A percentile compares a stretch with the other conserved stretches of the same genome.
These are phyloP conservation scores for Mycena kentingensis DNA, from an alignment of 768 basidiomycete genomes.

Conservation along the genomic window DNA sequence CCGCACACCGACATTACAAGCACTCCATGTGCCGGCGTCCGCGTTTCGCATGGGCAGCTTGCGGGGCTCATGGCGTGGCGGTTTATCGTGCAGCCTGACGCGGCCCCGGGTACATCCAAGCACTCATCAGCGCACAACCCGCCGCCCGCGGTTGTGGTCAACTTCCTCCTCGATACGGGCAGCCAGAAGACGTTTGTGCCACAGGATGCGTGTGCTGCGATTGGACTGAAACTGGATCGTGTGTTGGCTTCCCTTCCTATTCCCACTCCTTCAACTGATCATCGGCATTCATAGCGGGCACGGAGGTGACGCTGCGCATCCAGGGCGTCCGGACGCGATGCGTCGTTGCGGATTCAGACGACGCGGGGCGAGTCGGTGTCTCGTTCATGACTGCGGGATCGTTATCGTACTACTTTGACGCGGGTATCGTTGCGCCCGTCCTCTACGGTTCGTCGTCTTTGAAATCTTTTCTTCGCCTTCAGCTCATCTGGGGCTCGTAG, in stretches of 20 bases:
- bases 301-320: conserved; percentile 22
- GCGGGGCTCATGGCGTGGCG: conserved; percentile 30
- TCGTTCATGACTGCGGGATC: conserved; percentile 28
- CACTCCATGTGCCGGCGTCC: conserved; percentile 30
- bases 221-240: conserved; percentile 17
- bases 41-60: conserved; percentile 27
- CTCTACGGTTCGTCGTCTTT: conserved; percentile 24
- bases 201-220: conserved; percentile 19
- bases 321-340: conserved; percentile 27
- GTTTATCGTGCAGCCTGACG: conserved; percentile 23
- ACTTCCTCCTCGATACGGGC: conserved; percentile 32
- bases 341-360: conserved; percentile 21
- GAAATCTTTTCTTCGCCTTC: neutral
- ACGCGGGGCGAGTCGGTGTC: conserved; percentile 24
- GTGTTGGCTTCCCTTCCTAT: neutral
- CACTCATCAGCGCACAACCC: neutral
- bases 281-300: conserved; percentile 18
- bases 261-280: no score
- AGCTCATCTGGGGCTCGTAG: neutral
- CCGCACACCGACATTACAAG: conserved; percentile 25
- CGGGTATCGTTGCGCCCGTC: conserved; percentile 25
- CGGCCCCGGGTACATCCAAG: neutral
- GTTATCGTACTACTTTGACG: conserved; percentile 28
- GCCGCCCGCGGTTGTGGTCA: conserved; percentile 18
- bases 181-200: conserved; percentile 21